Conservation (phyloP, 768 basidiomycete genomes). For the Cytidiella melzeri region DNA sequence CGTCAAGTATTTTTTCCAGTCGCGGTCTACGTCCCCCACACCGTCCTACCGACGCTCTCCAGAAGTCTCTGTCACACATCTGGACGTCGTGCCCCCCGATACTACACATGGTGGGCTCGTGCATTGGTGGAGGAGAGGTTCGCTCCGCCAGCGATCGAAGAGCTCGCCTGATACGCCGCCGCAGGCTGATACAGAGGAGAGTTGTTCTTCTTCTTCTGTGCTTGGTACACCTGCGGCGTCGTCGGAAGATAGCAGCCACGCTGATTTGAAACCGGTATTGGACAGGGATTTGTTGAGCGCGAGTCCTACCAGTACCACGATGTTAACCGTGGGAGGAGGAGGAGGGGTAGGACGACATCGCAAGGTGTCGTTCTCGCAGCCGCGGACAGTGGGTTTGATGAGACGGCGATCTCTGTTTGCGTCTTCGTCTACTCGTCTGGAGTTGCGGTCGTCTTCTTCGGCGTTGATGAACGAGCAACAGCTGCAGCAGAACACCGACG, state of each 20-base stretch:
- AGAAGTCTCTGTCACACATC: conserved; percentile 2
- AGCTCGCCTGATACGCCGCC: conserved; percentile 43
- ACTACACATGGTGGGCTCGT: conserved; percentile 25
- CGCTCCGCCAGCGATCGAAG: conserved; percentile 45
- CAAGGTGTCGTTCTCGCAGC: conserved; percentile 9
- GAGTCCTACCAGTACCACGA: background rate
- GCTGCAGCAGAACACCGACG: no score
- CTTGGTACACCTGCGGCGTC: conserved; percentile 13
- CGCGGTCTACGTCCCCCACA: conserved; percentile 38
- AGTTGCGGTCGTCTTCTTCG: background rate
- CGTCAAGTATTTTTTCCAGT: conserved; percentile 53
- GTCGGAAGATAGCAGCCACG: conserved; percentile 1
- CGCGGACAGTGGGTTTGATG: background rate
- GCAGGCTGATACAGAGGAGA: conserved; percentile 12
- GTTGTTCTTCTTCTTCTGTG: no score
- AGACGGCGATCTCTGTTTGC: conserved; percentile 9
- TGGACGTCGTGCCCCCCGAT: conserved; percentile 21
- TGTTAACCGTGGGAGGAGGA: no score
- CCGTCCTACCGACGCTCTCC: conserved; percentile 13
- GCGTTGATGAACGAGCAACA: background rate
- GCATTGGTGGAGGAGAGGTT: conserved; percentile 46
- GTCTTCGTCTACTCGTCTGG: background rate
- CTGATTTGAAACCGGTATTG: background rate
- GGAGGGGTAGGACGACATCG: background rate
- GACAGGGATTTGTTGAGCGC: background rate